phyloP scores from a whole-genome alignment of 1,284 basidiomycete species.

The Papiliotrema terrestris region DNA sequence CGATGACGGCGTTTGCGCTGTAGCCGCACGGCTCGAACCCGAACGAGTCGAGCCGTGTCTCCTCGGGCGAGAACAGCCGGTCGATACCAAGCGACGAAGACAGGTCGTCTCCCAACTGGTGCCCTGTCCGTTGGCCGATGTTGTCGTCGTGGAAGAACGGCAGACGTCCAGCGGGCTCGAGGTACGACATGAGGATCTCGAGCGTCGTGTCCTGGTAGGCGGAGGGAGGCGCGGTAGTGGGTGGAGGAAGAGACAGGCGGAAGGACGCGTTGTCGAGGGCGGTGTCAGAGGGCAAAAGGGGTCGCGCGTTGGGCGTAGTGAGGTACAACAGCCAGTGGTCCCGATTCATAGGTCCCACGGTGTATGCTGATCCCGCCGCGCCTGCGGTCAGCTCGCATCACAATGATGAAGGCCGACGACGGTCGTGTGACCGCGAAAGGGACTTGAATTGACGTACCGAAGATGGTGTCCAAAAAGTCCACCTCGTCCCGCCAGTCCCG shows the following conservation, averaged over 20 bases:
- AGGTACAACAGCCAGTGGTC: slow-evolving; percentile 98
- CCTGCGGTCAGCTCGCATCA: slow-evolving; percentile 22
- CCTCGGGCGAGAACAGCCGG: slow-evolving; percentile 70
- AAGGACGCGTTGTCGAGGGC: slow-evolving; percentile 10
- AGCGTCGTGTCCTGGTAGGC: slow-evolving; percentile 76
- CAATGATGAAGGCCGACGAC: background rate
- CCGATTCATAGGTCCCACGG: slow-evolving; percentile 95
- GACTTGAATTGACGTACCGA: slow-evolving; percentile 51
- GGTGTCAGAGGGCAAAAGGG: slow-evolving; percentile 27
- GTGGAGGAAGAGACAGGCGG: slow-evolving; percentile 16
- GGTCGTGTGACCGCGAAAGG: background rate
- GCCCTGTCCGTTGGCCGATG: slow-evolving; percentile 40
- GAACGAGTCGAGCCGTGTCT: slow-evolving; percentile 86
- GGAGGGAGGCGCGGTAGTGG: slow-evolving; percentile 2
- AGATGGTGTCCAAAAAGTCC: slow-evolving; percentile 82
- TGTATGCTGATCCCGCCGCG: slow-evolving; percentile 83
- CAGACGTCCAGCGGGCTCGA: slow-evolving; percentile 69
- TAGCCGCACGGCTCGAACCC: slow-evolving; percentile 96
- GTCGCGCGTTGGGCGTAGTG: slow-evolving; percentile 58
- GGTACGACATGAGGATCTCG: slow-evolving; percentile 96
- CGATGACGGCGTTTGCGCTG: slow-evolving; percentile 88
- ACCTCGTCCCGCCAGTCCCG: slow-evolving; percentile 93
- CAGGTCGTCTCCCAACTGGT: slow-evolving; percentile 64
- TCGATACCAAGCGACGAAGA: slow-evolving; percentile 77
- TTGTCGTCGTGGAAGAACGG: slow-evolving; percentile 65